Evolutionary conservation across 352 stramenopile genomes (phyloP).

Genomic region (Phytophthora pseudosyringae): DNA sequence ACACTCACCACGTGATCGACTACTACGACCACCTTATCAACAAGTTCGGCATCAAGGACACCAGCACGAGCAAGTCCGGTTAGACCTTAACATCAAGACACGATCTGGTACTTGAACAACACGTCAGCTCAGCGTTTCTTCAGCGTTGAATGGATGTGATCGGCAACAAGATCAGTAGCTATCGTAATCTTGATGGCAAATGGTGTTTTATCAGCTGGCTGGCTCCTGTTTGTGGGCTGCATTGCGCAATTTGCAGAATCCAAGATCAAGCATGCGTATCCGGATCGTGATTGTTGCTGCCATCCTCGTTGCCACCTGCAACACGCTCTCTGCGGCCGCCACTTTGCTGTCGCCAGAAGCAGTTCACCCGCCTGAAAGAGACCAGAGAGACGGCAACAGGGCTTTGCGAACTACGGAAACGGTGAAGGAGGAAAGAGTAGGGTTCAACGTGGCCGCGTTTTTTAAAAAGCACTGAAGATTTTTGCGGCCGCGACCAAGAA

Average conservation of each 20-base stretch:
- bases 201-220: too few species aligned
- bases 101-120: too few species aligned
- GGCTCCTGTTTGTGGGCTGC: too few species aligned
- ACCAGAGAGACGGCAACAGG: neutral
- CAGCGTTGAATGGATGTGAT: too few species aligned
- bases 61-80: slow-evolving; percentile 37
- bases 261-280: neutral
- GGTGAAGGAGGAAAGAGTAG: neutral
- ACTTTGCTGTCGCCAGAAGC: neutral
- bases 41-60: slow-evolving; percentile 71
- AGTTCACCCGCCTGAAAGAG: neutral
- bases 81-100: neutral
- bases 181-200: too few species aligned
- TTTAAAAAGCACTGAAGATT: neutral
- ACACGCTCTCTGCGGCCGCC: neutral
- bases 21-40: slow-evolving; percentile 84
- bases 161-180: too few species aligned
- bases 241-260: neutral
- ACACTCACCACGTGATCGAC: slow-evolving; percentile 87
- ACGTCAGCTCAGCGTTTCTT: too few species aligned
- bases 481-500: neutral
- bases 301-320: neutral
- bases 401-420: neutral
- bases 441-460: neutral
- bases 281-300: neutral